Percentiles rank a stretch among this genome's conserved stretches.
Evolutionary conservation across 257 asterid genomes (phyloP).

Genomic region (Solanum sitiens): DNA sequence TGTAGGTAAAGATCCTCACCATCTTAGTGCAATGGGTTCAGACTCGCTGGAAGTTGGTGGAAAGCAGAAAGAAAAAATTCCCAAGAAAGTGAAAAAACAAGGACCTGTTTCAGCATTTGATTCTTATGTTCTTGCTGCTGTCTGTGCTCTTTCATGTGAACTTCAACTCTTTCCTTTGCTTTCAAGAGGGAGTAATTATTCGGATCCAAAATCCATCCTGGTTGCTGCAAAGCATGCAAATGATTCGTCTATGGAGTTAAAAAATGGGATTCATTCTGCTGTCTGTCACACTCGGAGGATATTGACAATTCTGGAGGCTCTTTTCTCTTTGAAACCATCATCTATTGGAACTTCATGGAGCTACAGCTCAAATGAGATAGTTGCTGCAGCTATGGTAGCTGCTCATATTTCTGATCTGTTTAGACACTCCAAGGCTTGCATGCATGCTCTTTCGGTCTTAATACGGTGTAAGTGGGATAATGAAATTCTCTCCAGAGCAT

Average conservation of each 20-base stretch:
- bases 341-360: slow-evolving; percentile 89
- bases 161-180: slow-evolving; percentile 85
- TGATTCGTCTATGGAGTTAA: slow-evolving; percentile 40
- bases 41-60: slow-evolving; percentile 26
- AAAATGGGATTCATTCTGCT: slow-evolving; percentile 66
- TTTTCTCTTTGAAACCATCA: slow-evolving; percentile 92
- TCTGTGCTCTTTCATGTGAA: slow-evolving; percentile 95
- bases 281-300: slow-evolving; percentile 81
- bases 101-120: slow-evolving; percentile 97
- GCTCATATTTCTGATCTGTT: slow-evolving; percentile 96
- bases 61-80: slow-evolving; percentile 27
- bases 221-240: slow-evolving; percentile 33
- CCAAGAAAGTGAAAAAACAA: slow-evolving; percentile 48
- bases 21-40: slow-evolving; percentile 29
- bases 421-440: slow-evolving; percentile 93
- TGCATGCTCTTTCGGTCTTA: slow-evolving; percentile 77
- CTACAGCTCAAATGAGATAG: slow-evolving; percentile 88
- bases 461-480: slow-evolving; percentile 85
- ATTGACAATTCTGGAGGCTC: slow-evolving; percentile 90
- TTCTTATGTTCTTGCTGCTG: slow-evolving; percentile 96
- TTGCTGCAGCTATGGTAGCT: slow-evolving; percentile 99
- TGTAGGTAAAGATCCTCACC: slow-evolving; percentile 35
- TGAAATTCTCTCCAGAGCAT: slow-evolving; percentile 75
- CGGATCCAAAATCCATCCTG: slow-evolving; percentile 17
- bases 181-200: slow-evolving; percentile 38